Base-by-base conservation (phyloP, 352 stramenopile species). In the Phytophthora meadii region DNA sequence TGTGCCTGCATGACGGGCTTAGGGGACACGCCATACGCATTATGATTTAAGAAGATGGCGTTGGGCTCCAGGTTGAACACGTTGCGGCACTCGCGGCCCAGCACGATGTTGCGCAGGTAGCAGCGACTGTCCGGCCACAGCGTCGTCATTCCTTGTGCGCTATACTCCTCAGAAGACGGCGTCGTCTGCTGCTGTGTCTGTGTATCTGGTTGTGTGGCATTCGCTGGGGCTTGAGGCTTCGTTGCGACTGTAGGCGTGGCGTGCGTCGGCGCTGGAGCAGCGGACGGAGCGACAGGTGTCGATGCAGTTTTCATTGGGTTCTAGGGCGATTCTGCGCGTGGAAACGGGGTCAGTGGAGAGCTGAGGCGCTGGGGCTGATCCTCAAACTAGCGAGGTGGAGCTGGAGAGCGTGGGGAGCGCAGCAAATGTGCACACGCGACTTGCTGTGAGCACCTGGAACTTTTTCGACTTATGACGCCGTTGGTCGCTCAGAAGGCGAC, bases 11-110 rank as follows among this genome's bases (percentile, higher is more conserved):
- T 84, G 14, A 95, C 87, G 52, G 81, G 76, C 58, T 88, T 89
- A 17, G 80, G 82, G 0, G 87, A 74, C 45, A 88, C 88, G 56
- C 87, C 87, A 63, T 88, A 95, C 28, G 81, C 79, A 68, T 92
- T 93, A 51, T 93, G 87, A 67, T 95, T 95, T 39, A 95, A 80
- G 51, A 93, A 93, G 45, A 88, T 76, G 47, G 76, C 74, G 67
- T 89, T 86, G 19, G 84, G 82, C 68, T 95, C 87, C 39, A 95
- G 71, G 68, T 90, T 90, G 61, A 95, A 95, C 25, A 90, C 79
- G 40, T 72, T 81, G 53, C 87, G 84, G 56, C 81, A 90, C 57
- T 88, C 78, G 42, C 73, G 81, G 34, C 87, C 87, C 27, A 95
- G 75, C 63, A 77, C 65, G 36, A 86, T 65, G 47, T 75, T 87